Base-by-base conservation (phyloP, 192 early-diverging fungal genomes). In the Backusella parvicylindrica region DNA sequence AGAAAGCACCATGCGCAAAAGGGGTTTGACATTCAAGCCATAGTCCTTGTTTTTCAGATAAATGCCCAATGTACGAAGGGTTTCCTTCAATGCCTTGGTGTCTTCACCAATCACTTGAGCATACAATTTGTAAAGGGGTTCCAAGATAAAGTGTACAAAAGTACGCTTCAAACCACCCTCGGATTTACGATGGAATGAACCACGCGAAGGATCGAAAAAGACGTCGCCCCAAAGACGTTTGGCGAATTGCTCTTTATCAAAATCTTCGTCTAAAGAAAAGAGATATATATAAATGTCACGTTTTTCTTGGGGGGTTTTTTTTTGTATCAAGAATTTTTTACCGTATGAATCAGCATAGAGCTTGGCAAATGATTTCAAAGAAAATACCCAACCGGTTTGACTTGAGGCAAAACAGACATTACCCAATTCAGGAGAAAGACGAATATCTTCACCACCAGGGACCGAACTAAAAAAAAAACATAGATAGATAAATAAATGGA, bases 201-300 rank as follows among this genome's bases (percentile, higher is more conserved):
- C 87, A 15, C 87, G 90, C n/a, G 89, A 86, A 0, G 88, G 75
- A 77, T 97, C 90, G 81, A 92, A 97, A 84, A 92, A 97, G 35
- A 99, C 89, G 79, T 99, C 96, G 37, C 98, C 98, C 98, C 98
- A 99, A 18, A 99, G 85, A 13, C 97, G 95, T 82, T 90, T 87
- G 2, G 95, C 93, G 73, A 99, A 94, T 18, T 92, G 94, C 23
- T 91, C 86, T 12, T 90, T 80, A 75, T 94, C 91, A 64, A 96
- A 73, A 56, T 86, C 88, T 67, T 81, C 89, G 82, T 49, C 68
- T 72, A 68, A 28, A 83, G 72, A 30, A 31, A 67, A 15, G 31
- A 33, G 33, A 64, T 41, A 81, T 35, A 32, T 36, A 64, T 28
- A 37, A 64, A 35, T 26, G n/a, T 26, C 53, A 60, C 53, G 50